Evolutionary conservation across 371 early-diverging fungal species (phyloP), one percentile per base, ranked within the genome.

Genomic region (Massospora cicadina): DNA sequence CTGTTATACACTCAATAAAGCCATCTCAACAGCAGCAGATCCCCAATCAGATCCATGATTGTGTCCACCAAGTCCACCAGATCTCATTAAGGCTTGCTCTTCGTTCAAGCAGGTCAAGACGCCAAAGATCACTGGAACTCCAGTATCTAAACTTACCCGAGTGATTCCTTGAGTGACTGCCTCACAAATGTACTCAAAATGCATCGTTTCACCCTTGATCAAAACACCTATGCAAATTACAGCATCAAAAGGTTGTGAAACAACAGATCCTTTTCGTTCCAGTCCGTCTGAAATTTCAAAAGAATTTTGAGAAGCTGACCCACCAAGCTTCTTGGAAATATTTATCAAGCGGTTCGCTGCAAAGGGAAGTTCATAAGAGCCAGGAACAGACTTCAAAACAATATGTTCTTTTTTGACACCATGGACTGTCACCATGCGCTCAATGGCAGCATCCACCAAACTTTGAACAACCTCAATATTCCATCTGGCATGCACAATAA

Each of bases 41-140:
- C 87, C 98, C 96, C 96, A 97, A 71, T 95, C 95, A 57, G 78
- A 72, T 30, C 95, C 96, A 71, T 97, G 98, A 76, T 93, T 93
- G 74, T 91, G 93, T 2, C 87, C 87, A n/a, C 75, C 70, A 26
- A 76, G 72, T 23, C 71, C 79, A 1, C 90, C 93, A 1, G 93
- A 81, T 28, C 96, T 76, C 67, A 77, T 81, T 74, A 85, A 75
- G 2, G 93, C 97, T 77, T 97, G 98, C 28, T 91, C 88, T 60
- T 96, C 94, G 55, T 77, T 88, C 65, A 93, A 74, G 71, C 95
- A 96, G 17, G 98, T 94, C 68, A 98, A 74, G 26, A 98, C 91
- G 29, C 98, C 98, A 78, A 98, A 95, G 65, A 98, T 83, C 59
- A 90, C 88, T 29, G 98, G 98, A 1, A 85, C 79, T 1, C 83